Percentiles rank a stretch among this genome's conserved stretches.
Evolutionary conservation across 2,329 filamentous ascomycete species (phyloP).

Genomic region (Neopestalotiopsis sp.): DNA sequence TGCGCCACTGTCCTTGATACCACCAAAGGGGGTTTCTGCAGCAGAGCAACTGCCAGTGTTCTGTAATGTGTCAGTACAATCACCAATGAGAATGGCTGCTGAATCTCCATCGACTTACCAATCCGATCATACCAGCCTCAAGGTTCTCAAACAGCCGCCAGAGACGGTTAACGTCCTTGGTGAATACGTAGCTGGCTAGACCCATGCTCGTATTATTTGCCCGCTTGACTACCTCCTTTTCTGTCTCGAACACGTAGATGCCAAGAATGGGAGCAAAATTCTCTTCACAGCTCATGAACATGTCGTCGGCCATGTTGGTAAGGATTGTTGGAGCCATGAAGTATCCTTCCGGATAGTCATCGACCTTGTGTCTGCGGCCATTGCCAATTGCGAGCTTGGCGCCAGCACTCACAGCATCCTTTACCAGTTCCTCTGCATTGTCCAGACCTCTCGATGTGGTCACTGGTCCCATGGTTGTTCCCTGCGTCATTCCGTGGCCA

Average conservation of each 20-base stretch:
- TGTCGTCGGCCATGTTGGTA: constrained; percentile 50
- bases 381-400: constrained; percentile 70
- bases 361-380: constrained; percentile 48
- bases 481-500: constrained; percentile 64
- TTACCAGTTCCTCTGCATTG: constrained; percentile 65
- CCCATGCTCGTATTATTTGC: constrained; percentile 67
- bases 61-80: constrained; percentile 34
- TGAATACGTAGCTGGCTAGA: constrained; percentile 63
- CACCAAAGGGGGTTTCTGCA: constrained; percentile 52
- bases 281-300: constrained; percentile 57
- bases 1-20: constrained; percentile 53
- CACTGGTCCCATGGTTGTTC: constrained; percentile 64
- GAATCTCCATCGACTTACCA: constrained; percentile 40
- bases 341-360: constrained; percentile 50
- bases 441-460: constrained; percentile 61
- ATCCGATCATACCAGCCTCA: constrained; percentile 58
- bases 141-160: constrained; percentile 65
- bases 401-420: constrained; percentile 67
- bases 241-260: constrained; percentile 60
- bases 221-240: constrained; percentile 57
- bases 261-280: constrained; percentile 65
- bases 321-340: constrained; percentile 70
- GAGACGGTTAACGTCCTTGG: constrained; percentile 62
- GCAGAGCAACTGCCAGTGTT: constrained; percentile 47
- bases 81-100: not conserved